Evolutionary conservation across 1,284 basidiomycete genomes (phyloP).

Genomic region (Tremellales sp.): DNA sequence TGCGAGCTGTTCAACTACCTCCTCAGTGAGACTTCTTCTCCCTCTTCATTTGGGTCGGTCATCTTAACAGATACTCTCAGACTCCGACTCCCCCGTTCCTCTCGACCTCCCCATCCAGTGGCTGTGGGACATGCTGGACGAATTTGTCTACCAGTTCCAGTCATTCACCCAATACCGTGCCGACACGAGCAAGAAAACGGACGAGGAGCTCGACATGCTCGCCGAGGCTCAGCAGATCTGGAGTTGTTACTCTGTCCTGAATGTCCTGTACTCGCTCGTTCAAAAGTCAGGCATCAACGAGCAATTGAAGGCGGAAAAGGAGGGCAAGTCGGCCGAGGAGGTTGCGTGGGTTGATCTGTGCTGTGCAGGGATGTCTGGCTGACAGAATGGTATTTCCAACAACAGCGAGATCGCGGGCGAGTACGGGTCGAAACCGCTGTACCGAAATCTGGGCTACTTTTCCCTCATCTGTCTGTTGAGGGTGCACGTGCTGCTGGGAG

Average conservation of each 20-base stretch:
- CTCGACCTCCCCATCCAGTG: slow-evolving; percentile 94
- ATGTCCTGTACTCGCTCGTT: slow-evolving; percentile 95
- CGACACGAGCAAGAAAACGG: slow-evolving; percentile 76
- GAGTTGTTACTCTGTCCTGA: slow-evolving; percentile 96
- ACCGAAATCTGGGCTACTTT: slow-evolving; percentile 97
- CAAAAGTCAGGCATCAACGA: slow-evolving; percentile 96
- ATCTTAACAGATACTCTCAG: slow-evolving; percentile 47
- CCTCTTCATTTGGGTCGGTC: slow-evolving; percentile 5
- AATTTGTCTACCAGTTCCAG: slow-evolving; percentile 99
- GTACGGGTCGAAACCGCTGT: slow-evolving; percentile 83
- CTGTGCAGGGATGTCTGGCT: neutral
- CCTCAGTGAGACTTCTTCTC: slow-evolving; percentile 56
- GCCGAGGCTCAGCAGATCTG: slow-evolving; percentile 76
- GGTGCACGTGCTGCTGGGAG: slow-evolving; percentile 91
- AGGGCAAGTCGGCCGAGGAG: slow-evolving; percentile 75
- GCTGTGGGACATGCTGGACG: slow-evolving; percentile 98
- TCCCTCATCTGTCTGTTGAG: slow-evolving; percentile 91
- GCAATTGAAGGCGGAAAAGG: slow-evolving; percentile 76
- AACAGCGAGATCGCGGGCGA: slow-evolving; percentile 80
- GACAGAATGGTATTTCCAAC: neutral
- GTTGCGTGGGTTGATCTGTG: slow-evolving; percentile 59
- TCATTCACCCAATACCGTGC: slow-evolving; percentile 90
- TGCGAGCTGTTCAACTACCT: slow-evolving; percentile 98
- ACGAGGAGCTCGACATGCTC: slow-evolving; percentile 80
- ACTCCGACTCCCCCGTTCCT: slow-evolving; percentile 87